Evolutionary conservation across 2,329 filamentous ascomycete genomes (phyloP).

Genomic region (Trichoderma koningiopsis): DNA sequence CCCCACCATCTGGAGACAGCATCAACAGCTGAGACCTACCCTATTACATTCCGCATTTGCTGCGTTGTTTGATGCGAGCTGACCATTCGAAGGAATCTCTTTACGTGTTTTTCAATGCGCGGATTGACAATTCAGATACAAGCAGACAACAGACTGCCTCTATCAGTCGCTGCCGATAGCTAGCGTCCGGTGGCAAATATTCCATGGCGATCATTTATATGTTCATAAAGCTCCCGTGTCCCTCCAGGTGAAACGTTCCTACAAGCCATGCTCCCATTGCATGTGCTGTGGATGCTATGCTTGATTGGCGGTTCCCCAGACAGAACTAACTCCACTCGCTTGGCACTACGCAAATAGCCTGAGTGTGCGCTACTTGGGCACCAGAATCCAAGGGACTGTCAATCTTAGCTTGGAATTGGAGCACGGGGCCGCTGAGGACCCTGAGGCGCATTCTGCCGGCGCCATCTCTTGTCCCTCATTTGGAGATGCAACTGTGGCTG

Average conservation of each 20-base stretch:
- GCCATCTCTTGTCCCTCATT: neutral
- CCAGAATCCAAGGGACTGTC: constrained; percentile 16
- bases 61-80: neutral
- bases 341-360: neutral
- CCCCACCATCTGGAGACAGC: neutral
- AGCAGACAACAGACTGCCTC: neutral
- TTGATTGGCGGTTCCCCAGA: constrained; percentile 28
- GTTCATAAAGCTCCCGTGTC: neutral
- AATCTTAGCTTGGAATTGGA: neutral
- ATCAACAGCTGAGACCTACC: neutral
- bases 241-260: neutral
- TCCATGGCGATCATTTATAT: neutral
- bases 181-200: neutral
- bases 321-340: neutral
- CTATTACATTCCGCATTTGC: neutral
- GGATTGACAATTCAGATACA: neutral
- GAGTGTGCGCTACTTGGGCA: neutral
- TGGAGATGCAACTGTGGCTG: neutral
- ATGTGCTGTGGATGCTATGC: constrained; percentile 27
- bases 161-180: neutral
- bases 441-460: constrained; percentile 14
- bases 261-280: constrained; percentile 8
- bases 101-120: neutral
- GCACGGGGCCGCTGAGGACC: constrained; percentile 4
- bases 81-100: neutral